A percentile compares a stretch with the other conserved stretches of the same genome.
phyloP scores from a whole-genome alignment of 202 grass and related monocot genomes.

The Digitaria exilis region DNA sequence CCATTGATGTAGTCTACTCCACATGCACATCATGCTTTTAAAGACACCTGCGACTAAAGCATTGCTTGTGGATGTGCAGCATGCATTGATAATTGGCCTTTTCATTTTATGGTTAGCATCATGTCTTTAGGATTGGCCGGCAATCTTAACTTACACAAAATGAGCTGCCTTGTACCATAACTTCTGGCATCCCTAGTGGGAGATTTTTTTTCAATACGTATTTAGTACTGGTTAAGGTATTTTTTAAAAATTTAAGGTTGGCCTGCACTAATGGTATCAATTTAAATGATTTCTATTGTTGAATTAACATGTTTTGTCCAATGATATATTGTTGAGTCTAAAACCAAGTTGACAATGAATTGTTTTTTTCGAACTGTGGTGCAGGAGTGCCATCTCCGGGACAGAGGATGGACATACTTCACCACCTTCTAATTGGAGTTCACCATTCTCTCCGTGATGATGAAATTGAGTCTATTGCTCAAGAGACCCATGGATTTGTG shows the following conservation, averaged over 20 bases:
- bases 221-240: background rate
- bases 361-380: slow-evolving; percentile 37
- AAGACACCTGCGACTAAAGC: background rate
- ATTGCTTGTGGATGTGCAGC: background rate
- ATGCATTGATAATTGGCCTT: background rate
- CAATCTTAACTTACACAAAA: background rate
- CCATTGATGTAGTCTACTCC: slow-evolving; percentile 14
- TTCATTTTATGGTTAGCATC: slow-evolving; percentile 10
- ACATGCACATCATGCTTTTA: slow-evolving; percentile 5
- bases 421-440: slow-evolving; percentile 57
- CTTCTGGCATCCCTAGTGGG: background rate
- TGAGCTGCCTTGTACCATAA: background rate
- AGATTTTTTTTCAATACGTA: slow-evolving; percentile 1
- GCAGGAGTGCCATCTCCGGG: slow-evolving; percentile 83
- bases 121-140: slow-evolving; percentile 1
- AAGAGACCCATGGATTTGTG: slow-evolving; percentile 83
- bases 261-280: background rate
- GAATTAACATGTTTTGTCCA: slow-evolving; percentile 31
- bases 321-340: slow-evolving; percentile 14
- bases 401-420: slow-evolving; percentile 88
- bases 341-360: slow-evolving; percentile 12
- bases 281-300: slow-evolving; percentile 4
- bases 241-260: background rate
- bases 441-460: slow-evolving; percentile 58
- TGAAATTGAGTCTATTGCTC: slow-evolving; percentile 65